Conservation (phyloP, 208 protist genomes). For the Crithidia bombi region DNA sequence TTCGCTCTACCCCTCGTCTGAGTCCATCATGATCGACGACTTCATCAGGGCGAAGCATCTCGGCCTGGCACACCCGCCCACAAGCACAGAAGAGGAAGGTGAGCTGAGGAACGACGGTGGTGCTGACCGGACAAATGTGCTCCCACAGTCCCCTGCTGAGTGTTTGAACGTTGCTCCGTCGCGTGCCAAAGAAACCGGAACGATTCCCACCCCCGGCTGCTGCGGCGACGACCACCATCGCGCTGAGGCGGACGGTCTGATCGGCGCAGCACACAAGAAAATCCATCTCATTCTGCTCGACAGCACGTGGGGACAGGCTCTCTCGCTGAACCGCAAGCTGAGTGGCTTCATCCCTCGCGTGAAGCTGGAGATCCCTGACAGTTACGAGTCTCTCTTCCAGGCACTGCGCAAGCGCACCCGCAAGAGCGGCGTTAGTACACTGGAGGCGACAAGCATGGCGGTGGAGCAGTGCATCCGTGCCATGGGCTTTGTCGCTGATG, state of each 20-base stretch:
- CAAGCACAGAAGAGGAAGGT: neutral
- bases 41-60: constrained; percentile 18
- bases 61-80: neutral
- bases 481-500: constrained; percentile 31
- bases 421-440: constrained; percentile 71
- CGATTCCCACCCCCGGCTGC: too few relatives aligned
- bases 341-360: constrained; percentile 63
- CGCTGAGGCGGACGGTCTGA: neutral
- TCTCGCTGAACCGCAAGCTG: constrained; percentile 75
- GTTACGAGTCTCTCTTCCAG: constrained; percentile 72
- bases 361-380: constrained; percentile 44
- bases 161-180: neutral
- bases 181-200: neutral
- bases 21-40: constrained; percentile 21
- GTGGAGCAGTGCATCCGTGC: constrained; percentile 64
- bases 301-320: constrained; percentile 85
- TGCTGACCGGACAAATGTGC: too few relatives aligned
- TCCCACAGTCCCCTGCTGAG: too few relatives aligned
- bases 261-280: neutral
- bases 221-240: neutral
- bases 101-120: neutral
- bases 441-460: constrained; percentile 84
- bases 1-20: constrained; percentile 54
- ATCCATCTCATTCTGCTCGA: constrained; percentile 77
- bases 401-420: constrained; percentile 75